phyloP scores from a whole-genome alignment of 2,329 filamentous ascomycete species.

The Cercospora sp. region DNA sequence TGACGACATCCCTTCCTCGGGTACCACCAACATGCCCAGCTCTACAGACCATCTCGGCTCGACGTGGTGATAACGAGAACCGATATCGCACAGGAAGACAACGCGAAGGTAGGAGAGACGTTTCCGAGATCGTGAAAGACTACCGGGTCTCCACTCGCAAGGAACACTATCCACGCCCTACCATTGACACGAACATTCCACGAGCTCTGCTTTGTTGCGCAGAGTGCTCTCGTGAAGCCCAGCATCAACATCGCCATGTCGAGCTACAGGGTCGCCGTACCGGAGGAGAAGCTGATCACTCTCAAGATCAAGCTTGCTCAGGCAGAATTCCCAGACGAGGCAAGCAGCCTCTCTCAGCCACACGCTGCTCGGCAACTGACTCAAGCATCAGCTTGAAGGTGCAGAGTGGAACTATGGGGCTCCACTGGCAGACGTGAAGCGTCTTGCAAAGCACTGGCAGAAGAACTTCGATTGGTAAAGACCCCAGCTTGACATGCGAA shows the following conservation, averaged over 20 bases:
- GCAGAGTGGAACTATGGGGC: slow-evolving; percentile 60
- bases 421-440: slow-evolving; percentile 60
- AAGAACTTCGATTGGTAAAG: slow-evolving; percentile 58
- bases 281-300: slow-evolving; percentile 54
- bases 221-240: not conserved
- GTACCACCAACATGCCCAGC: not conserved
- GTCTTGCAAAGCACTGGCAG: slow-evolving; percentile 60
- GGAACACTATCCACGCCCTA: not conserved
- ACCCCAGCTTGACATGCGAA: too few relatives aligned
- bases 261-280: slow-evolving; percentile 54
- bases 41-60: not conserved
- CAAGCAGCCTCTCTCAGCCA: not conserved
- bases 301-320: slow-evolving; percentile 56
- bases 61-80: not conserved
- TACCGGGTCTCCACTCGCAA: not conserved
- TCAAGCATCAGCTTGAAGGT: slow-evolving; percentile 40
- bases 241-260: slow-evolving; percentile 27
- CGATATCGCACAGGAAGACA: not conserved
- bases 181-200: not conserved
- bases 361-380: not conserved
- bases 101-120: not conserved
- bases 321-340: slow-evolving; percentile 43
- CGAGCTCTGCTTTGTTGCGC: not conserved
- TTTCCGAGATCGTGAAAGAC: not conserved
- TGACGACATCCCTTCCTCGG: slow-evolving; percentile 3